Percentiles rank a stretch among this genome's conserved stretches.
phyloP scores from a whole-genome alignment of 306 rosid genomes.

The Cucurbita moschata region DNA sequence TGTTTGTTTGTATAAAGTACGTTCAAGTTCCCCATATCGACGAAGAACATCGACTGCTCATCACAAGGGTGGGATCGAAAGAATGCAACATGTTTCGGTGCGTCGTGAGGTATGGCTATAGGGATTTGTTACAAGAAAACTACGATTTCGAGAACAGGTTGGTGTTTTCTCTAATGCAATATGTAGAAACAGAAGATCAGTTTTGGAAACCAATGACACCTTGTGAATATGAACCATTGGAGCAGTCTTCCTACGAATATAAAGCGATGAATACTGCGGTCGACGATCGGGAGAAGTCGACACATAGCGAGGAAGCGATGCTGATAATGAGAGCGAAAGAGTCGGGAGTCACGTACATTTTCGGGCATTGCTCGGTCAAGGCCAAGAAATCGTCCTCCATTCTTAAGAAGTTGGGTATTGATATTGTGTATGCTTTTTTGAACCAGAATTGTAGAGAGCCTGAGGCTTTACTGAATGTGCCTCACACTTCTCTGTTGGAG shows the following conservation, averaged over 20 bases:
- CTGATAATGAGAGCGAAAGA: conserved; percentile 56
- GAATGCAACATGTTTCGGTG: conserved; percentile 64
- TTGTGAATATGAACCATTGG: conserved; percentile 8
- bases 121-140: conserved; percentile 55
- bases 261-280: conserved; percentile 4
- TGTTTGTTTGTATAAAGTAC: conserved; percentile 45
- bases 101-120: conserved; percentile 61
- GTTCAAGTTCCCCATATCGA: conserved; percentile 44
- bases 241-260: conserved; percentile 15
- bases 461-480: conserved; percentile 45
- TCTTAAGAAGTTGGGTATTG: conserved; percentile 46
- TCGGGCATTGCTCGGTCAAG: conserved; percentile 60
- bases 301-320: conserved; percentile 29
- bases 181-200: conserved; percentile 37
- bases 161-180: conserved; percentile 37
- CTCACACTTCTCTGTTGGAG: conserved; percentile 57
- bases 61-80: conserved; percentile 50
- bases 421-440: conserved; percentile 44
- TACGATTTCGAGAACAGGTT: conserved; percentile 43
- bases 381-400: conserved; percentile 63
- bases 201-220: conserved; percentile 10
- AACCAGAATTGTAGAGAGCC: conserved; percentile 56
- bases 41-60: conserved; percentile 32
- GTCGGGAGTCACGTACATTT: conserved; percentile 55
- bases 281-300: conserved; percentile 8